Evolutionary conservation across 2,329 filamentous ascomycete species (phyloP), one percentile per base, ranked within the genome.

Genomic region (Gremmenia infestans): DNA sequence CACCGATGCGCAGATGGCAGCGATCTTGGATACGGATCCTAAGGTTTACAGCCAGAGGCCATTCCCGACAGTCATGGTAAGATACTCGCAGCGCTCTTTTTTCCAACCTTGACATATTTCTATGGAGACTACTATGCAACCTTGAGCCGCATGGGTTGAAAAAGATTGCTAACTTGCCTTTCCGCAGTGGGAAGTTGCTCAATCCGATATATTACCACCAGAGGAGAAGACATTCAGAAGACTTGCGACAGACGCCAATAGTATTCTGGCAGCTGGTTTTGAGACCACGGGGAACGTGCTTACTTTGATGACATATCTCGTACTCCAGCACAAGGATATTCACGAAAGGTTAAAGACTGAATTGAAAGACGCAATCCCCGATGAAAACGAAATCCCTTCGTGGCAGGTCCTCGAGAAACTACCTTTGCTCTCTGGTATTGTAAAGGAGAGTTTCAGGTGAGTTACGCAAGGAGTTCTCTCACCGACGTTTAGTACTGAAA

Each of bases 281-380:
- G 70, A 73, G 39, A 75, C 72, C 0, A 69, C 65, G 0, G 66
- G 61, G 11, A 65, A 64, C 55, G 61, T 67, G 0, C 62, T 76
- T 14, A 57, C 66, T 3, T 53, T 71, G 14, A 59, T 69, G 17
- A 62, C 68, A 3, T 74, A 68, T 61, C 54, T 71, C 63, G 56
- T 75, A 1, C 68, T 71, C 22, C 53, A 60, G n/a, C 63, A 72
- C 22, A 66, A 70, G 0, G 6, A 57, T 0, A 62, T 71, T 7
- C 58, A 68, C 1, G 17, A 49, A 1, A 61, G 54, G 5, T 59
- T 77, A 12, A 65, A 63, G 5, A 52, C 59, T 1, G 73, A 76
- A 57, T 63, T 76, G 6, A 57, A 52, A 23, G 54, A 48, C 15
- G 56, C 53, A 5, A 51, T 57, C 19, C 50, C 57, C 47, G 32